Evolutionary conservation across 208 protist species (phyloP), one percentile per base, ranked within the genome.

Genomic region (Angomonas desouzai): DNA sequence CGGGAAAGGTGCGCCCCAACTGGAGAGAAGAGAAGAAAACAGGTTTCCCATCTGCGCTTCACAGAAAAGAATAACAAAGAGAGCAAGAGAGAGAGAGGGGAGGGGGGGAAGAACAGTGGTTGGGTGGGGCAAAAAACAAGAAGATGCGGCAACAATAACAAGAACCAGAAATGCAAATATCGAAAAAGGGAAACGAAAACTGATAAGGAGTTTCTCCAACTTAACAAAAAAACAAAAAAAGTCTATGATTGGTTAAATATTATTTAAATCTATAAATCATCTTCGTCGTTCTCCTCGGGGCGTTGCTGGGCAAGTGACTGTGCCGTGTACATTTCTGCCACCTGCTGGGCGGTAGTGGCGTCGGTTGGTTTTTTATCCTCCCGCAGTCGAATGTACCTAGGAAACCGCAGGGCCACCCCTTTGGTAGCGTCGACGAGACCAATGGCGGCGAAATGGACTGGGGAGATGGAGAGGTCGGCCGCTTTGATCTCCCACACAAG

Each of bases 401-500:
- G 98, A 75, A 99, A 99, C 36, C 99, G 93, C 16, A 99, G 83
- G 32, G 96, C 96, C 29, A 99, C 96, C 49, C 99, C 99, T 56
- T 94, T 94, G 13, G 57, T 73, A 27, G 76, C 27, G 71, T 91
- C 77, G 9, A 98, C 88, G 0, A 96, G 60, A 20, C 97, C 96
- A 11, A 91, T 74, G 10, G 93, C 98, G 7, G 97, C 97, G 45
- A 74, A 90, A 76, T 99, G 97, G 4, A 84, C 82, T 0, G 99
- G 98, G 1, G 97, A 99, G 13, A 99, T 92, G 11, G 97, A 98
- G 13, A 99, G 74, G 75, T 99, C 99, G 0, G 99, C 98, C 4
- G 94, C 98, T 56, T 93, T 87, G 16, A 99, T 85, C 73, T 99
- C 98, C 99, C 99, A 99, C 22, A 99, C 98, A 29, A 92, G 81